Conservation (phyloP, 495 filamentous ascomycete genomes). For the Penicillium subrubescens region DNA sequence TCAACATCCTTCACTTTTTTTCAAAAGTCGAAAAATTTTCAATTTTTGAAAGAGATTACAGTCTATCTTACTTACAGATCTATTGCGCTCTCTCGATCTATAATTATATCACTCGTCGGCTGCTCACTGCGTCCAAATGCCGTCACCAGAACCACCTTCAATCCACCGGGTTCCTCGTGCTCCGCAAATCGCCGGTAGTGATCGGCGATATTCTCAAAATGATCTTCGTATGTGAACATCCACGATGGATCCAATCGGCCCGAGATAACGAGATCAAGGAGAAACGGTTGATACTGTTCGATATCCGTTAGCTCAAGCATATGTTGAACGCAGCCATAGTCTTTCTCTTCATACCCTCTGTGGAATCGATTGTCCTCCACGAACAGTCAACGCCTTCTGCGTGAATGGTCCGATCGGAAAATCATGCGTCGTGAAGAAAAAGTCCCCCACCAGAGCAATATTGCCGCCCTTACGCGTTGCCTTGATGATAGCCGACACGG, state of each 20-base stretch:
- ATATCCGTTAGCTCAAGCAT: too few species aligned
- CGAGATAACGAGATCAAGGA: slow-evolving; percentile 28
- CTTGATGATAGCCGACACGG: slow-evolving; percentile 31
- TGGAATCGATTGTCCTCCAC: slow-evolving; percentile 27
- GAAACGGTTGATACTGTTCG: slow-evolving; percentile 30
- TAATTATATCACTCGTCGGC: slow-evolving; percentile 4
- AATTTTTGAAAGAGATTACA: neutral
- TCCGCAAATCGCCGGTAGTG: slow-evolving; percentile 23
- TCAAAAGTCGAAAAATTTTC: too few species aligned
- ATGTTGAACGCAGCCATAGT: too few species aligned
- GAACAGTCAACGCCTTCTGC: slow-evolving; percentile 34
- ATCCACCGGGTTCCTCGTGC: slow-evolving; percentile 26
- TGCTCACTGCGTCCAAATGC: slow-evolving; percentile 25
- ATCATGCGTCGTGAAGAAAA: slow-evolving; percentile 31
- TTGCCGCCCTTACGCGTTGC: slow-evolving; percentile 36
- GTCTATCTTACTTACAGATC: neutral
- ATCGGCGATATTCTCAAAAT: slow-evolving; percentile 31
- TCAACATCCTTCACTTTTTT: neutral
- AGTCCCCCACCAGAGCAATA: slow-evolving; percentile 37
- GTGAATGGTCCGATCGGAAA: slow-evolving; percentile 33
- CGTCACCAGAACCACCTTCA: slow-evolving; percentile 32
- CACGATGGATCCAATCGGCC: slow-evolving; percentile 32
- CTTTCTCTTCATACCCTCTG: slow-evolving; percentile 23
- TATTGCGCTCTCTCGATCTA: neutral
- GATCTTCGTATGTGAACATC: slow-evolving; percentile 34